Evolutionary conservation across 1,284 basidiomycete species (phyloP).

Genomic region (Hemileia vastatrix): DNA sequence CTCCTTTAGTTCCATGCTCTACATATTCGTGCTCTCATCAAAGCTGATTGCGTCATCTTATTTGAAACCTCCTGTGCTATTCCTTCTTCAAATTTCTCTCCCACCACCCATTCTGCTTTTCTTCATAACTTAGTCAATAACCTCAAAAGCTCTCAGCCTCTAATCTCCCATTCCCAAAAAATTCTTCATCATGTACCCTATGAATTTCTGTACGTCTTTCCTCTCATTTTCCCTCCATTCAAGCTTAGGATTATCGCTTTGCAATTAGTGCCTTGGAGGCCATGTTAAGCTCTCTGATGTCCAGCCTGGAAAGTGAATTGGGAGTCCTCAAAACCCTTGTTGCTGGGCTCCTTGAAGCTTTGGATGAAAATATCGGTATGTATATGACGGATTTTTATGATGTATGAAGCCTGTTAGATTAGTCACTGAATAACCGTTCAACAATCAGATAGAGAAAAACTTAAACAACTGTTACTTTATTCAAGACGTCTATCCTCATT

Average conservation of each 20-base stretch:
- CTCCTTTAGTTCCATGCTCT: conserved; percentile 68
- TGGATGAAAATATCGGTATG: conserved; percentile 73
- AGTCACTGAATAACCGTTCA: too few species aligned
- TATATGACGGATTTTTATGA: not conserved
- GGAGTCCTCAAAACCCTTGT: conserved; percentile 77
- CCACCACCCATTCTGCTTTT: conserved; percentile 7
- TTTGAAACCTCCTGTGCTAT: conserved; percentile 77
- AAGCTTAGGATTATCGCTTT: too few species aligned
- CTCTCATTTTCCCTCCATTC: conserved; percentile 7
- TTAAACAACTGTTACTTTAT: conserved; percentile 79
- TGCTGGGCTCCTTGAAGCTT: conserved; percentile 72
- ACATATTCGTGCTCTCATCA: conserved; percentile 86
- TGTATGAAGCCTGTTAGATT: not conserved
- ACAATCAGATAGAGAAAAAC: conserved; percentile 50
- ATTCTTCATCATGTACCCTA: conserved; percentile 69
- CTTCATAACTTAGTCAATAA: conserved; percentile 27
- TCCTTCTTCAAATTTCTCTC: not conserved
- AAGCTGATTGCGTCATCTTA: conserved; percentile 79
- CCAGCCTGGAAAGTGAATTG: conserved; percentile 86
- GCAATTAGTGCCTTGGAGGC: conserved; percentile 80
- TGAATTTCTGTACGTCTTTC: conserved; percentile 66
- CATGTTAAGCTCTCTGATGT: conserved; percentile 72
- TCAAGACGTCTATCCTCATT: conserved; percentile 74
- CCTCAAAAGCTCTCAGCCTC: not conserved
- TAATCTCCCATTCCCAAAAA: conserved; percentile 51